phyloP scores from a whole-genome alignment of 371 early-diverging fungal species.

The Mucor plumbeus region DNA sequence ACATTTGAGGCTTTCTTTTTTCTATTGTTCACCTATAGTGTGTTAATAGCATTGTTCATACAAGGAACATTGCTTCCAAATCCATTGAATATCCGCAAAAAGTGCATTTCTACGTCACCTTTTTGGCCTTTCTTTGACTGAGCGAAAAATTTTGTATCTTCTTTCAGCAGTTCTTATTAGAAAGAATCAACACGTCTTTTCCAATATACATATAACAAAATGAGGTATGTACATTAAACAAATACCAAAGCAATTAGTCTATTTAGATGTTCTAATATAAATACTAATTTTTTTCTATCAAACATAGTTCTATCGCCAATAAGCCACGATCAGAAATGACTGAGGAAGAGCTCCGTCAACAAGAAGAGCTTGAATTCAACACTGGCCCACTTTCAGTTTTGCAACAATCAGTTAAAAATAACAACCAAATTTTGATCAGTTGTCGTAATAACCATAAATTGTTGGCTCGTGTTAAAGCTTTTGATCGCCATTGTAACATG shows the following conservation, averaged over 20 bases:
- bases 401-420: conserved; percentile 94
- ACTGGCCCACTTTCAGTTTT: conserved; percentile 97
- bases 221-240: neutral
- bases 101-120: conserved; percentile 4
- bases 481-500: conserved; percentile 99
- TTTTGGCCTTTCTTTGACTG: neutral
- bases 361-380: conserved; percentile 96
- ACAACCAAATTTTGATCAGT: conserved; percentile 94
- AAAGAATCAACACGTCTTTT: conserved; percentile 6
- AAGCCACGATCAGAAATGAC: conserved; percentile 87
- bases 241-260: neutral
- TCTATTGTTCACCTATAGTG: neutral
- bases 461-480: conserved; percentile 97
- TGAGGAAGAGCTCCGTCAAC: conserved; percentile 89
- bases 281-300: neutral
- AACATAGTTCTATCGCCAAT: conserved; percentile 25
- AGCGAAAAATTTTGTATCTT: conserved; percentile 7
- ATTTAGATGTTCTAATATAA: neutral
- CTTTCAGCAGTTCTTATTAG: neutral
- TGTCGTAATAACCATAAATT: conserved; percentile 97
- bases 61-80: neutral
- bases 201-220: conserved; percentile 5
- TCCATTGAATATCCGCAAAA: conserved; percentile 5
- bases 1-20: neutral
- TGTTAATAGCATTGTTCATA: neutral